Evolutionary conservation across 2,329 filamentous ascomycete genomes (phyloP), one percentile per base, ranked within the genome.

Genomic region (Paradendryphiella salina): DNA sequence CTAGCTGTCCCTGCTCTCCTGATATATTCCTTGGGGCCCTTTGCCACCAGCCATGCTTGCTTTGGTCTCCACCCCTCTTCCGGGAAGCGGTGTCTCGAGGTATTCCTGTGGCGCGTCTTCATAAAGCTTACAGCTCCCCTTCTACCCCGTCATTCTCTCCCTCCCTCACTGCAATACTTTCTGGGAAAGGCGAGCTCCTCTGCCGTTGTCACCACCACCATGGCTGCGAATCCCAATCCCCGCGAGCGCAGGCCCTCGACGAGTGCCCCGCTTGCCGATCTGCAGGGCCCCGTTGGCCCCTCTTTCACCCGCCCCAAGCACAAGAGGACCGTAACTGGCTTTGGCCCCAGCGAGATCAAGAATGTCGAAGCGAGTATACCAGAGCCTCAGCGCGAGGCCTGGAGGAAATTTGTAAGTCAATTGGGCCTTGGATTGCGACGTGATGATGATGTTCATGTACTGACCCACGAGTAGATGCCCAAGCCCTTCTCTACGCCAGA

Each of bases 271-370:
- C 86, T 96, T 63, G 84, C 89, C 59, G 90, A 96, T 71, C 86
- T 97, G 56, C 82, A 89, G 73, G 92, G 91, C 59, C 87, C 89
- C 14, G 85, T 96, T 50, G 88, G 88, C n/a, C 90, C 91, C 13
- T 87, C 86, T 34, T 93, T 95, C 71, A 86, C 88, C 76, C 85
- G 94, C 54, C 94, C 94, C 37, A 99, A 97, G 79, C 94, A 99
- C 79, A 96, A 90, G 81, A 85, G 94, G 63, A 97, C 93, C n/a
- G 89, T 89, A 61, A 99, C 94, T 8, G 94, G 94, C 7, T 94
- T 97, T 70, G 92, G 91, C 28, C 83, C 91, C 21, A 80, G 84
- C 29, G 94, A 99, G 71, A 96, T 96, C 79, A 96, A 96, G 80
- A 87, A 77, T 66, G 90, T 97, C 40, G 92, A 97, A 78, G 90